phyloP scores from a whole-genome alignment of 2,329 filamentous ascomycete genomes.

The Hirsutella thompsonii region DNA sequence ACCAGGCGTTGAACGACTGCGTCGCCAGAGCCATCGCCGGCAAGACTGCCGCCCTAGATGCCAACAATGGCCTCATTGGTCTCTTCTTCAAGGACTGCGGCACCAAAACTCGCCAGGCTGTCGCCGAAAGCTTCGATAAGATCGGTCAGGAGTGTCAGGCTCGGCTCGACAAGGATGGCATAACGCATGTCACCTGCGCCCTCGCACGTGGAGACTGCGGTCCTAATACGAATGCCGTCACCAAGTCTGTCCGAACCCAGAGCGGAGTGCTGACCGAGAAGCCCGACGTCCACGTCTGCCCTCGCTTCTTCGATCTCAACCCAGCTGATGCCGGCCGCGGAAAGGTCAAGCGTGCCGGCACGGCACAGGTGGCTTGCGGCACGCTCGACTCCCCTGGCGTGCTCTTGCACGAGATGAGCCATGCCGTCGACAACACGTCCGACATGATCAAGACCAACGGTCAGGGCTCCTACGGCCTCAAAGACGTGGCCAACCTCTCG shows the following conservation, averaged over 20 bases:
- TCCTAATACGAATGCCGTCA: background rate
- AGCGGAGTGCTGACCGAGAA: background rate
- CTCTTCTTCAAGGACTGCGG: background rate
- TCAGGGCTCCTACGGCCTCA: background rate
- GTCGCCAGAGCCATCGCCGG: slow-evolving; percentile 27
- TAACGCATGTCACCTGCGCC: background rate
- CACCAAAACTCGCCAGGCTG: background rate
- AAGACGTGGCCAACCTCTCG: background rate
- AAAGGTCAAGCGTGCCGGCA: background rate
- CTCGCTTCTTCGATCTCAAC: background rate
- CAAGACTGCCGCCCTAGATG: slow-evolving; percentile 11
- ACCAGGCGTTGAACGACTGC: slow-evolving; percentile 14
- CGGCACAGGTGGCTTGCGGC: background rate
- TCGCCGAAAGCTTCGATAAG: background rate
- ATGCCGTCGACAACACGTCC: background rate
- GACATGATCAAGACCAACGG: background rate
- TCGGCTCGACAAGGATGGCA: background rate
- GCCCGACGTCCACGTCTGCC: no score
- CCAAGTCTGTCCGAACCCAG: background rate
- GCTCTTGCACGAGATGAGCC: background rate
- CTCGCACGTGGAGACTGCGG: background rate
- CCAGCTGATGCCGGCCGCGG: background rate
- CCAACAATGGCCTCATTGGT: background rate
- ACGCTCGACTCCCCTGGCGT: background rate
- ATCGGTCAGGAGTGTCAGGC: background rate